Evolutionary conservation across 2,329 filamentous ascomycete species (phyloP).

Genomic region (Colletotrichum limetticola): DNA sequence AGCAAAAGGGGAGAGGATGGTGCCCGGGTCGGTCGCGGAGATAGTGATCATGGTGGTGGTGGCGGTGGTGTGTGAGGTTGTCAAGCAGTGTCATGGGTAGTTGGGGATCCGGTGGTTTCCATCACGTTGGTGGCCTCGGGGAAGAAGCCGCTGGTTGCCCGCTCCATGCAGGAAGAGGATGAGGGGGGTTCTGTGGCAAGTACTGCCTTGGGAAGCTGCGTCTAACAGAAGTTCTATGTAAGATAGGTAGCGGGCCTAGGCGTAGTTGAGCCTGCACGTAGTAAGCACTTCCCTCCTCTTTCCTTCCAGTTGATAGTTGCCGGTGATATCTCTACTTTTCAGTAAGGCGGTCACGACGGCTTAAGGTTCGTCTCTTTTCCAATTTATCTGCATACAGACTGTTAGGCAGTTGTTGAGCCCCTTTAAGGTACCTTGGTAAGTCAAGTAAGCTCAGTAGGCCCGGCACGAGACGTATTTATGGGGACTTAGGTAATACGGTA

Average conservation of each 20-base stretch:
- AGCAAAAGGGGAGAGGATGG: neutral
- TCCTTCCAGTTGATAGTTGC: neutral
- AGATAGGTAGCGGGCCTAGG: neutral
- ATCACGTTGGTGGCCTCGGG: constrained; percentile 5
- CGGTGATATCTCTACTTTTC: no score
- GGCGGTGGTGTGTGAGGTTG: neutral
- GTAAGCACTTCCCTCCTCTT: neutral
- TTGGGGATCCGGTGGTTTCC: neutral
- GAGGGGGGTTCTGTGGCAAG: neutral
- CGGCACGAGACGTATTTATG: no score
- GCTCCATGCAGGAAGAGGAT: neutral
- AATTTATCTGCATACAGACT: neutral
- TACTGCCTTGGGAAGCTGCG: neutral
- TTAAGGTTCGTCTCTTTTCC: neutral
- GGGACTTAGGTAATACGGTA: no score
- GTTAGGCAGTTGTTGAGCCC: no score
- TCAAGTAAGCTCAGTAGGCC: neutral
- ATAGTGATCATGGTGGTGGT: no score
- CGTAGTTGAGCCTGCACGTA: neutral
- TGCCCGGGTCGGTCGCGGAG: neutral
- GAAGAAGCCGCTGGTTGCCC: neutral
- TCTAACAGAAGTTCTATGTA: neutral
- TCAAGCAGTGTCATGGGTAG: neutral
- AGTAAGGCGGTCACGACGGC: neutral
- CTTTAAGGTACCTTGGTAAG: neutral